phyloP scores from a whole-genome alignment of 192 early-diverging fungal genomes.

The Podila epigama region DNA sequence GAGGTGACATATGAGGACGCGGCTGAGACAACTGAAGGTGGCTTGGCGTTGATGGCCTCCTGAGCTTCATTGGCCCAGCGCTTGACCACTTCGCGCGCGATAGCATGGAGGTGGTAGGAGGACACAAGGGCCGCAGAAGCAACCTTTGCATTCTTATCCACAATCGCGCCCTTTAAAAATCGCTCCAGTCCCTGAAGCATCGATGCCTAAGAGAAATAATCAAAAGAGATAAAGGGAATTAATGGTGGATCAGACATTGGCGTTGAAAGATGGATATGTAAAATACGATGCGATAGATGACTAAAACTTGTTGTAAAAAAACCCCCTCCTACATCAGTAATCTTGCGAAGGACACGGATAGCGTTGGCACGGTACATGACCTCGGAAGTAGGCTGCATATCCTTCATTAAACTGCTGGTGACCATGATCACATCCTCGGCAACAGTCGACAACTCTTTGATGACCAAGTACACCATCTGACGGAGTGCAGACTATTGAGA shows the following conservation, averaged over 20 bases:
- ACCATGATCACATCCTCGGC: conserved; percentile 99
- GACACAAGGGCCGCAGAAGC: conserved; percentile 93
- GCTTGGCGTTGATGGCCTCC: conserved; percentile 91
- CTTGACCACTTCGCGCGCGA: conserved; percentile 91
- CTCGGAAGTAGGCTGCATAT: conserved; percentile 94
- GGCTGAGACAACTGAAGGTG: conserved; percentile 56
- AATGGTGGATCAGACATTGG: not conserved
- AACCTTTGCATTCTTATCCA: conserved; percentile 91
- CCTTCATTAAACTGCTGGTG: conserved; percentile 93
- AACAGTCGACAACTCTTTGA: conserved; percentile 93
- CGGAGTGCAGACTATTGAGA: conserved; percentile 80
- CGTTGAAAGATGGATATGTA: not conserved
- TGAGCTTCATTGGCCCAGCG: conserved; percentile 98
- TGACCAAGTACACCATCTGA: conserved; percentile 97
- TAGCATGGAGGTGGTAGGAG: conserved; percentile 82
- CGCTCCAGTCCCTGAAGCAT: conserved; percentile 97
- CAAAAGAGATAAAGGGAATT: not conserved
- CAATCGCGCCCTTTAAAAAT: conserved; percentile 95
- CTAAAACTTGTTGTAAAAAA: too few relatives aligned
- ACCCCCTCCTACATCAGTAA: conserved; percentile 88
- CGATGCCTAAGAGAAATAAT: conserved; percentile 64
- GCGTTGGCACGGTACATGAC: conserved; percentile 95
- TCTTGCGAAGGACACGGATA: conserved; percentile 93
- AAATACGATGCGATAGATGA: not conserved
- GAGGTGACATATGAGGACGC: conserved; percentile 62